Evolutionary conservation across 805 yeast species (phyloP), one percentile per base, ranked within the genome.

Genomic region (Zygoascus biomembranicola): DNA sequence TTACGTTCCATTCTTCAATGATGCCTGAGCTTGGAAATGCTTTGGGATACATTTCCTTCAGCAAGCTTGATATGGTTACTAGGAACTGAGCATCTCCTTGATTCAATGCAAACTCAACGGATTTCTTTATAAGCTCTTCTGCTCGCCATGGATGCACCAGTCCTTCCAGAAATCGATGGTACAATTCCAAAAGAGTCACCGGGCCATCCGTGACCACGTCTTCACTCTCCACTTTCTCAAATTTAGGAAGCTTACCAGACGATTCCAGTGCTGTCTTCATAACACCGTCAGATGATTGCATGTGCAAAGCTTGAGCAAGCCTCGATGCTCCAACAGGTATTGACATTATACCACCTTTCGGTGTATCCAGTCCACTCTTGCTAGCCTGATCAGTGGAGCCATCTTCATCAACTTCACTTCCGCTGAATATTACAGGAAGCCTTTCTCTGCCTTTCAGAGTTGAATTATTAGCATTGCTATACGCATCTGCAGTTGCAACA

Each of bases 41-140:
- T 55, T 57, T 31, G 13, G 76, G 72, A 54, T 73, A 73, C 51
- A 54, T 60, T 5, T 71, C 71, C 52, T 73, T 75, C 63, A 85
- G 82, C 37, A 86, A 62, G 26, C 82, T 60, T 0, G 83, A 71
- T 37, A 86, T 59, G 0, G 85, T 75, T 5, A 85, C 76, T 56
- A 84, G 74, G 74, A 82, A 71, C 13, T 82, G 69, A 16, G 83
- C 61, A 63, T 86, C 89, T 1, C 92, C 92, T 58, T 82, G 85
- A 8, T 66, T 66, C 5, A 77, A 64, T 44, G 84, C 77, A 66
- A 78, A 82, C 20, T 74, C 75, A n/a, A 80, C 66, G 0, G 82
- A 79, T 58, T 79, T 71, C 47, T 69, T 61, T 10, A 86, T 70
- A 53, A 86, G 64, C 47, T 65, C 68, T 8, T 72, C 67, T 2